phyloP scores from a whole-genome alignment of 1,284 basidiomycete genomes.

The Cutaneotrichosporon sp. region DNA sequence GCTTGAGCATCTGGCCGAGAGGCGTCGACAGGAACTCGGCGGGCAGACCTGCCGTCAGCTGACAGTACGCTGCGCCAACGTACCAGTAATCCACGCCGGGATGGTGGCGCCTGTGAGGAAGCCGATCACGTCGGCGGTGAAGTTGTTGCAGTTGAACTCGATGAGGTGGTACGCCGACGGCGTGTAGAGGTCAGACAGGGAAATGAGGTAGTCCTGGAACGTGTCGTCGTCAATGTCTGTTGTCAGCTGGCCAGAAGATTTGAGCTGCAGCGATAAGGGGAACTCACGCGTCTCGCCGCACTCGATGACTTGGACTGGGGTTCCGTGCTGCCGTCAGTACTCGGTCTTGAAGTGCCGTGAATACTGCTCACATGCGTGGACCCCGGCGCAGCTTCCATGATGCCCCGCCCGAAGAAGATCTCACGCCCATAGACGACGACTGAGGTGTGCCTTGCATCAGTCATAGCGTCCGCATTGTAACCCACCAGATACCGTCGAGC shows the following conservation, averaged over 20 bases:
- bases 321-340: slow-evolving; percentile 59
- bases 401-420: slow-evolving; percentile 84
- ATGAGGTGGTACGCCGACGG: slow-evolving; percentile 90
- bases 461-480: slow-evolving; percentile 6
- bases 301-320: slow-evolving; percentile 67
- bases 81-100: slow-evolving; percentile 64
- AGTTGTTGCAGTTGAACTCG: slow-evolving; percentile 70
- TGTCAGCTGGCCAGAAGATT: background rate
- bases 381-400: slow-evolving; percentile 62
- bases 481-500: slow-evolving; percentile 81
- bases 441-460: slow-evolving; percentile 59
- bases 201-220: slow-evolving; percentile 71
- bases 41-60: slow-evolving; percentile 61
- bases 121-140: slow-evolving; percentile 78
- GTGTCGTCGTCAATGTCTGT: slow-evolving; percentile 69
- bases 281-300: slow-evolving; percentile 63
- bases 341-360: background rate
- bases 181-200: slow-evolving; percentile 72
- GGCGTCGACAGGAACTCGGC: slow-evolving; percentile 85
- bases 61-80: slow-evolving; percentile 7
- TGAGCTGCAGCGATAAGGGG: background rate
- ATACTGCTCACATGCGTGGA: slow-evolving; percentile 56
- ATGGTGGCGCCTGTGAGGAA: slow-evolving; percentile 76
- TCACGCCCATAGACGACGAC: slow-evolving; percentile 81
- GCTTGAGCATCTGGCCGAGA: slow-evolving; percentile 76